Evolutionary conservation across 805 yeast species (phyloP).

Genomic region (Candida khao-thaluensis): DNA sequence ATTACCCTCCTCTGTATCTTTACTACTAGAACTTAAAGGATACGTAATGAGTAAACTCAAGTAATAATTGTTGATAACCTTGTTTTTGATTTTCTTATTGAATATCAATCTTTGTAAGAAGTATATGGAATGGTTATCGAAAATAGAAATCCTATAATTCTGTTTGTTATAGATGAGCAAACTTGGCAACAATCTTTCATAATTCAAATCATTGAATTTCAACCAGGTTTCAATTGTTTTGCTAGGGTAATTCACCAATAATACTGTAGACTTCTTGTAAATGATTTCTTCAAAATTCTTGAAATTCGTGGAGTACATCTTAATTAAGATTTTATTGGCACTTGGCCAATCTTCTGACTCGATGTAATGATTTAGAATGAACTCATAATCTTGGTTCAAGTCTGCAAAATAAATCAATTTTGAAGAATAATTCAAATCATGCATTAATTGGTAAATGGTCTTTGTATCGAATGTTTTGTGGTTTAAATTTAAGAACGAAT

Average conservation of each 20-base stretch:
- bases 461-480: constrained; percentile 55
- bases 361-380: constrained; percentile 68
- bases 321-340: constrained; percentile 58
- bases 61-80: constrained; percentile 64
- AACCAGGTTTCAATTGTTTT: constrained; percentile 81
- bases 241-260: constrained; percentile 66
- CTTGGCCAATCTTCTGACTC: constrained; percentile 70
- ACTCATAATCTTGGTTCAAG: constrained; percentile 63
- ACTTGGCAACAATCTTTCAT: constrained; percentile 70
- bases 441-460: constrained; percentile 70
- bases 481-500: constrained; percentile 51
- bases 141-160: constrained; percentile 29
- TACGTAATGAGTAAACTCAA: constrained; percentile 62
- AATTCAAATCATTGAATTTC: constrained; percentile 51
- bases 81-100: constrained; percentile 40
- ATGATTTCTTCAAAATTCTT: constrained; percentile 33
- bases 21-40: constrained; percentile 13
- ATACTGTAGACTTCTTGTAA: constrained; percentile 66
- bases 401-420: constrained; percentile 70
- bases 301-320: constrained; percentile 36
- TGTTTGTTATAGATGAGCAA: constrained; percentile 64
- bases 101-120: constrained; percentile 54
- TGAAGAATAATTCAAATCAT: constrained; percentile 60
- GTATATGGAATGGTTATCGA: constrained; percentile 62
- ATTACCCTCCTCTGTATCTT: constrained; percentile 3